Evolutionary conservation across 257 asterid genomes (phyloP), one percentile per base, ranked within the genome.

Genomic region (Pogostemon cablin): DNA sequence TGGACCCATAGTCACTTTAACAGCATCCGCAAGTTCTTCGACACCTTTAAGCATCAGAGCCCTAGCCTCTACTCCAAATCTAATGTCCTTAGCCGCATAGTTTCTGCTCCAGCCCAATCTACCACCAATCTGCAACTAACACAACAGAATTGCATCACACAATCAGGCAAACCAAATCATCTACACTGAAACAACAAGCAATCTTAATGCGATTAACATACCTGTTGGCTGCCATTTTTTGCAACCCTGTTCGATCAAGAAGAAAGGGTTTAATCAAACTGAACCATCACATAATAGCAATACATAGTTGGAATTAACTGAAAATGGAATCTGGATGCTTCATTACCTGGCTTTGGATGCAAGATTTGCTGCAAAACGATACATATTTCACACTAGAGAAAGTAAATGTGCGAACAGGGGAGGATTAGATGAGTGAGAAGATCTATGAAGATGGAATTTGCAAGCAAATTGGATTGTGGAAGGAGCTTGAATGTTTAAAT

Each of bases 1-100:
- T 6, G 98, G 98, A 5, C 98, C 98, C 98, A 93, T 90, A 20
- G 98, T 93, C 20, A 90, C 95, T 86, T 84, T 85, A 77, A 90
- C 96, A 1, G 96, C 97, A 68, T 93, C 97, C 0, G 98, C 95
- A 44, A 93, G 96, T 69, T 88, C 97, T 76, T 93, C 98, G 9
- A 93, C 97, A 32, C 98, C 98, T 78, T 88, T 86, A 35, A 93
- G 96, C 97, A 93, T 90, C 80, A 83, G 44, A 11, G 93, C 90
- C 67, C 97, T 90, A 11, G 98, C 97, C 73, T 90, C 98, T 8
- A 87, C 95, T 20, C 97, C 97, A 79, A 93, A 93, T 72, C 88
- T 80, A 56, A 93, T 85, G 71, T 93, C 98, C 74, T 93, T 93
- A 0, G 97, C 98, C 0, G 98, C 96, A 88, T 88, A 93, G 58